Evolutionary conservation across 441 rosid genomes (phyloP), one percentile per base, ranked within the genome.

Genomic region (Kokia cookei): DNA sequence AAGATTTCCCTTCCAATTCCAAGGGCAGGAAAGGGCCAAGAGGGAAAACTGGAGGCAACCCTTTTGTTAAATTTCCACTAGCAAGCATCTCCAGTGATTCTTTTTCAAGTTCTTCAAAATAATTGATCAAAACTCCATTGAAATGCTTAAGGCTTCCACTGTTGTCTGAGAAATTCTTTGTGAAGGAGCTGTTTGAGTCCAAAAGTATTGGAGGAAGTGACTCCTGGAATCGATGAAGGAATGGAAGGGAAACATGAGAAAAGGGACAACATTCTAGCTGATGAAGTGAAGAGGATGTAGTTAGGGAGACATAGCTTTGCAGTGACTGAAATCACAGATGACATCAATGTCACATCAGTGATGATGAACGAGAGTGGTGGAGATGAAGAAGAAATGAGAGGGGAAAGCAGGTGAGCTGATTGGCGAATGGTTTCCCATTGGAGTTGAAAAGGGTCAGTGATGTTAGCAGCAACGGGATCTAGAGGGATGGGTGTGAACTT

Each of bases 181-280:
- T 7, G 12, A 84, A 77, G 35, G 50, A 22, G 53, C 67, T 35
- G 11, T 58, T 37, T 8, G 47, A 54, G 8, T 70, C 67, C 13
- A 67, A 19, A 61, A 82, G 71, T 8, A 13, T 0, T 2, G 81
- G 35, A 1, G 76, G 66, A 42, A 69, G 43, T 13, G 57, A 71
- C 1, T 55, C 27, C 2, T 77, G 76, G 82, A 10, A 79, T 69
- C 19, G 76, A 63, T 77, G 80, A 40, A 12, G 9, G 45, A 27
- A 61, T 71, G 29, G 22, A 58, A 26, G 70, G 80, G 70, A 68
- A 48, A 61, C 1, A 66, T 9, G 26, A 77, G 26, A 77, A 53
- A 45, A 84, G 75, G 42, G 85, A 58, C n/a, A 72, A 71, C 85
- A 85, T 79, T 37, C 72, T 68, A 4, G 81, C 85, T 0, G 82